Evolutionary conservation across 176 grass and related monocot genomes (phyloP), one percentile per base, ranked within the genome.

Genomic region (Rhynchospora pubera): DNA sequence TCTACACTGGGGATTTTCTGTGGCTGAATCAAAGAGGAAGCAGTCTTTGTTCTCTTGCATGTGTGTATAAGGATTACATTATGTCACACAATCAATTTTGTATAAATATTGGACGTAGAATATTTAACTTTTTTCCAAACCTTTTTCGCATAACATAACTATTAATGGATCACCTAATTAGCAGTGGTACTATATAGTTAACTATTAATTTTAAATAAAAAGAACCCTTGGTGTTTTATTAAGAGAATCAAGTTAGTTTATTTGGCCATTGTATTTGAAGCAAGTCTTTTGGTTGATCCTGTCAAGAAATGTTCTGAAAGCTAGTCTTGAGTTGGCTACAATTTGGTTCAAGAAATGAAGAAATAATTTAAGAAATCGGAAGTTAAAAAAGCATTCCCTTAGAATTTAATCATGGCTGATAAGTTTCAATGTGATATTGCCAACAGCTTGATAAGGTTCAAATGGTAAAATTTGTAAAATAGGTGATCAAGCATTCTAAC

Each of bases 1-100:
- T 76, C 72, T 55, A 52, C 45, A 76, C 23, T 76, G 72, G 14
- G 28, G 72, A 76, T 55, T 76, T 76, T 76, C 48, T 76, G 23
- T 76, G 46, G 48, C 23, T 11, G 19, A 74, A 10, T 74, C 45
- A 51, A 51, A 47, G 21, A 51, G n/a, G 44, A 74, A 74, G 63
- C 62, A 32, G 30, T 1, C 22, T 39, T n/a, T 50, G 5, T 74
- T 15, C 9, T 73, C 45, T 73, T 50, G 21, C 19, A 19, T 58
- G 56, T n/a, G 15, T 58, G 56, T 16, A 73, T 7, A 50, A 10
- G 69, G 19, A 50, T 74, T 74, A 51, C 5, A 74, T 51, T 14
- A 74, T 13, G 2, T 9, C 43, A 14, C 32, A 68, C 11, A 50
- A 51, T 24, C 19, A 50, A 74, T 14, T 51, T 74, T 74, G 3